Evolutionary conservation across 2,329 filamentous ascomycete genomes (phyloP).

Genomic region (Alternaria tenuissima): DNA sequence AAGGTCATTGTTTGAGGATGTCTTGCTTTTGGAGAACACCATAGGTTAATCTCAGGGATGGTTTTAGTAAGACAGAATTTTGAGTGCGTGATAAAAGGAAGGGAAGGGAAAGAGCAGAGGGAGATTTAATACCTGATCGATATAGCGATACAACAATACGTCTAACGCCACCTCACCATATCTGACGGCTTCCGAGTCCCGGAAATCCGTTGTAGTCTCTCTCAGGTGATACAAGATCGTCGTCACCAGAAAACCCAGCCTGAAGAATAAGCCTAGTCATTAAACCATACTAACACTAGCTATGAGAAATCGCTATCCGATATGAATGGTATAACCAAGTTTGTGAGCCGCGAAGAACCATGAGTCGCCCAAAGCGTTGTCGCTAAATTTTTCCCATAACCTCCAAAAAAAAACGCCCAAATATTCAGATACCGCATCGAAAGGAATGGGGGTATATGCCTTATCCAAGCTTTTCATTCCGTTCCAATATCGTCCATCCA

Average conservation of each 20-base stretch:
- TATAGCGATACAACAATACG: not conserved
- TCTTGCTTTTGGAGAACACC: not conserved
- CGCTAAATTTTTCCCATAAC: not conserved
- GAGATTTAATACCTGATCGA: not conserved
- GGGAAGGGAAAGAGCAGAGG: not conserved
- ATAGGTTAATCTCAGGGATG: no score
- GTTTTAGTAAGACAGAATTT: no score
- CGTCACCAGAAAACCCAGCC: not conserved
- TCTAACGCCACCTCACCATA: not conserved
- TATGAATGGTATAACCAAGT: not conserved
- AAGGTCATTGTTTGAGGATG: not conserved
- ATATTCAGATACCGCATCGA: not conserved
- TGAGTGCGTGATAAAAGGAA: not conserved
- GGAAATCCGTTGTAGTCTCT: not conserved
- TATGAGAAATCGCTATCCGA: not conserved
- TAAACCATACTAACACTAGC: constrained; percentile 5
- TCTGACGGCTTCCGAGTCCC: rapidly evolving
- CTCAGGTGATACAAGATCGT: rapidly evolving
- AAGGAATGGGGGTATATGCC: constrained; percentile 12
- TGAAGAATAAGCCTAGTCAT: constrained; percentile 1
- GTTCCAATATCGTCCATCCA: not conserved
- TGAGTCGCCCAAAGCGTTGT: not conserved
- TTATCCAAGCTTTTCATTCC: constrained; percentile 6
- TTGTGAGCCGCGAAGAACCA: not conserved
- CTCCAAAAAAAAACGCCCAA: not conserved